Percentiles rank a stretch among this genome's conserved stretches.
Evolutionary conservation across 2,329 filamentous ascomycete genomes (phyloP).

Genomic region (Leptosphaerulina australis): DNA sequence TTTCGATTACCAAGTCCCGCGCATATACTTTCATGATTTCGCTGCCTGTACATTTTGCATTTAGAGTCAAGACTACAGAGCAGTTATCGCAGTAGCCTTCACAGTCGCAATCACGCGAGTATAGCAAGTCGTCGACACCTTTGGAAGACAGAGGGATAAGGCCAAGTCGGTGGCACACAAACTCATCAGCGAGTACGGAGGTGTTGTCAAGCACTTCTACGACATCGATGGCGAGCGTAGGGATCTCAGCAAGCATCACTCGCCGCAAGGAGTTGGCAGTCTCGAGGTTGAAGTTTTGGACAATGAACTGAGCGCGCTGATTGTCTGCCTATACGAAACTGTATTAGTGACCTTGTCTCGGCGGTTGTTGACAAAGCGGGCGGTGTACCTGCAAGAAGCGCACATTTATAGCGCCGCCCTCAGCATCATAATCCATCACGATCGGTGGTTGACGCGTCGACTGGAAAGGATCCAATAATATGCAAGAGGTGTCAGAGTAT

Average conservation of each 20-base stretch:
- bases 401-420: constrained; percentile 51
- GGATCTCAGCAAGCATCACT: constrained; percentile 90
- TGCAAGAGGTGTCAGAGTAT: constrained; percentile 19
- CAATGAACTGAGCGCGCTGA: constrained; percentile 86
- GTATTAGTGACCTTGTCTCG: constrained; percentile 26
- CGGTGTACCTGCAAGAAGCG: constrained; percentile 47
- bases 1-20: constrained; percentile 78
- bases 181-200: constrained; percentile 95
- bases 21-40: constrained; percentile 95
- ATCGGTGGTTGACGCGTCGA: constrained; percentile 18
- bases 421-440: constrained; percentile 59
- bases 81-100: constrained; percentile 94
- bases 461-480: constrained; percentile 14
- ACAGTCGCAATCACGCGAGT: constrained; percentile 94
- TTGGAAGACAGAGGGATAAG: constrained; percentile 86
- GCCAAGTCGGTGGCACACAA: constrained; percentile 89
- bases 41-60: constrained; percentile 83
- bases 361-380: constrained; percentile 25
- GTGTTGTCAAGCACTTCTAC: constrained; percentile 93
- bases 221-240: constrained; percentile 91
- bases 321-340: constrained; percentile 68
- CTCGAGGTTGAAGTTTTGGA: constrained; percentile 85
- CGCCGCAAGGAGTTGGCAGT: constrained; percentile 93
- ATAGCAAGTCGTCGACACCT: constrained; percentile 79
- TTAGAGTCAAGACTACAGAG: constrained; percentile 80